phyloP scores from a whole-genome alignment of 1,284 basidiomycete genomes.

The Butyriboletus appendiculatus region DNA sequence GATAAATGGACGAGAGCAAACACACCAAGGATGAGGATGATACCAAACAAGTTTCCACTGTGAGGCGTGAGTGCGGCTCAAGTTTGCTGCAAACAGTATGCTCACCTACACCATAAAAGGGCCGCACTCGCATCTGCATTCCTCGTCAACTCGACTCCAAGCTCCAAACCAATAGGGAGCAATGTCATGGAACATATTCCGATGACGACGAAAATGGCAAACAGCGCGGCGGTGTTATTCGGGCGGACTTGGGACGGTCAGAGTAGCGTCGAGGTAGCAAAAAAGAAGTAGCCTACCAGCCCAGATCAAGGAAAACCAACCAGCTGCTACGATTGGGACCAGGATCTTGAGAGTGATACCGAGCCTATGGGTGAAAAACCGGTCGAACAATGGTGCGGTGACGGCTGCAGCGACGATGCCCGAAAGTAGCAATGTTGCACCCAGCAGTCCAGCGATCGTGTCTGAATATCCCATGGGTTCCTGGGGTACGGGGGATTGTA shows the following conservation, averaged over 20 bases:
- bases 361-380: conserved; percentile 71
- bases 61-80: conserved; percentile 1
- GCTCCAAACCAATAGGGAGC: conserved; percentile 73
- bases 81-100: conserved; percentile 7
- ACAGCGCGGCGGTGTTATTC: conserved; percentile 53
- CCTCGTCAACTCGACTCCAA: conserved; percentile 73
- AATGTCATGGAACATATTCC: conserved; percentile 65
- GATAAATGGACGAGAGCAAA: conserved; percentile 8
- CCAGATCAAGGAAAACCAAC: conserved; percentile 77
- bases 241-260: conserved; percentile 48
- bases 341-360: conserved; percentile 59
- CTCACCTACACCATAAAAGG: conserved; percentile 68
- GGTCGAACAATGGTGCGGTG: conserved; percentile 74
- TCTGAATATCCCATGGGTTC: conserved; percentile 72
- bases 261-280: not conserved
- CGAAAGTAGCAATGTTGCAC: conserved; percentile 64
- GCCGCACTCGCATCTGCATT: conserved; percentile 77
- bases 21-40: conserved; percentile 68
- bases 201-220: conserved; percentile 64
- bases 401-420: conserved; percentile 67
- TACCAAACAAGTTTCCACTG: conserved; percentile 63
- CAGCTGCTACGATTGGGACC: conserved; percentile 57
- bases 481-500: conserved; percentile 36
- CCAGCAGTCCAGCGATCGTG: conserved; percentile 64
- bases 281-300: conserved; percentile 50